Percentiles rank a stretch among this genome's conserved stretches.
phyloP scores from a whole-genome alignment of 2,329 filamentous ascomycete species.

The Sclerotinia sclerotiorum region DNA sequence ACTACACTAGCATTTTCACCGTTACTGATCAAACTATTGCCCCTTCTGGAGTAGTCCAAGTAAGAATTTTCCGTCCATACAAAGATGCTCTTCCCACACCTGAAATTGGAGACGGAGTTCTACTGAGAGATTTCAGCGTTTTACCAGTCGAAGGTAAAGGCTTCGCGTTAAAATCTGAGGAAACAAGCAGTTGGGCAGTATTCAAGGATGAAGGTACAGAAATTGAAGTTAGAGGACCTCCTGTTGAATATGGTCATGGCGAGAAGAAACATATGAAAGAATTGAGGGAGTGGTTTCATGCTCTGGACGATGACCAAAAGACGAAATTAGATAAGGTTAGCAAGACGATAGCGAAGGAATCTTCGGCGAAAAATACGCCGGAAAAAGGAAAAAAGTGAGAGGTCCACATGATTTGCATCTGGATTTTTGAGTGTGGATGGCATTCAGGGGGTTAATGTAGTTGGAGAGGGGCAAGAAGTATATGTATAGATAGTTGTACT shows the following conservation, averaged over 20 bases:
- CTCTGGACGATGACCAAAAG: constrained; percentile 43
- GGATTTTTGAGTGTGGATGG: not conserved
- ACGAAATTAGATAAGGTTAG: constrained; percentile 7
- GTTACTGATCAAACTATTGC: constrained; percentile 57
- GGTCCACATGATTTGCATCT: not conserved
- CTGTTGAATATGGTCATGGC: constrained; percentile 54
- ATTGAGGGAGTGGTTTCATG: constrained; percentile 49
- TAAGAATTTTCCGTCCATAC: constrained; percentile 59
- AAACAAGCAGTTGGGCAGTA: constrained; percentile 61
- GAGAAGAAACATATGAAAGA: constrained; percentile 52
- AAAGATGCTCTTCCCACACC: constrained; percentile 56
- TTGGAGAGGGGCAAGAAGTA: not conserved
- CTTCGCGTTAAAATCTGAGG: constrained; percentile 52
- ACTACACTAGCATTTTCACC: constrained; percentile 59
- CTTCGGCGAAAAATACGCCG: not conserved
- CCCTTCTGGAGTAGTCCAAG: constrained; percentile 52
- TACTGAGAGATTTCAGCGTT: constrained; percentile 58
- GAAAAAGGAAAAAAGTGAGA: constrained; percentile 20
- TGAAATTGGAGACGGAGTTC: constrained; percentile 55
- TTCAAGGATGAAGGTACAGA: constrained; percentile 49
- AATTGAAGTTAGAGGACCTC: constrained; percentile 57
- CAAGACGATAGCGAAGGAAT: not conserved
- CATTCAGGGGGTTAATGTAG: not conserved
- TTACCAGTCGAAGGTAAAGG: constrained; percentile 54
- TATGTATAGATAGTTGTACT: constrained; percentile 12